Base-by-base conservation (phyloP, 495 filamentous ascomycete species). In the Aspergillus panamensis region DNA sequence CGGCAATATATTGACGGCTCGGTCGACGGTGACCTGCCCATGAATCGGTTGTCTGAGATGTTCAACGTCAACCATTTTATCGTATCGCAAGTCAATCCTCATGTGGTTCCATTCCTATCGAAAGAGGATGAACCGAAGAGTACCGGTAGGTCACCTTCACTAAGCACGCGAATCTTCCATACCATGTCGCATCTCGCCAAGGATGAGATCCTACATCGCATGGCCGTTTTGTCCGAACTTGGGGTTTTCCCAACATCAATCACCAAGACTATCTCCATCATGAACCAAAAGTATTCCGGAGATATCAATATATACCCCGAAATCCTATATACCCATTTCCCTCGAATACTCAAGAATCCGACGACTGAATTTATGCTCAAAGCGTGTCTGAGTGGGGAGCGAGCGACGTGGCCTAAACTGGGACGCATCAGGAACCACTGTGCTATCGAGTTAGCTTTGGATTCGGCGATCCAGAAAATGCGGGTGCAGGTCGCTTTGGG, bases 41-140 rank as follows among this genome's bases (percentile, higher is more conserved):
- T 96, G 89, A 91, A 86, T 44, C 80, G 89, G 9, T 77, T 97
- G 10, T 87, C 92, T 0, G 92, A 96, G 62, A 93, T 96, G 89
- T 96, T 96, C 73, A 96, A 96, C 66, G 92, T 96, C 72, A 97
- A 96, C 66, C 92, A 96, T 66, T 96, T 96, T 67, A 96, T 97
- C 65, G 93, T 96, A 31, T 96, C 92, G 0, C 93, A 97, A 66
- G 91, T 95, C 45, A 97, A 96, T 65, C 93, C 93, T 1, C 93
- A 97, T 62, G 88, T 97, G 30, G 86, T 95, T 0, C 92, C 92
- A 7, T 96, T 97, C 60, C 77, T 96, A 16, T 72, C 81, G 20
- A 88, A 86, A 62, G 87, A 92, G 56, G 86, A 89, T 54, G 80
- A 81, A 10, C 73, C 80, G 0, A 73, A 73, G 30, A 66, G 70